phyloP scores from a whole-genome alignment of 805 yeast species.

The Blastobotrys peoriensis region DNA sequence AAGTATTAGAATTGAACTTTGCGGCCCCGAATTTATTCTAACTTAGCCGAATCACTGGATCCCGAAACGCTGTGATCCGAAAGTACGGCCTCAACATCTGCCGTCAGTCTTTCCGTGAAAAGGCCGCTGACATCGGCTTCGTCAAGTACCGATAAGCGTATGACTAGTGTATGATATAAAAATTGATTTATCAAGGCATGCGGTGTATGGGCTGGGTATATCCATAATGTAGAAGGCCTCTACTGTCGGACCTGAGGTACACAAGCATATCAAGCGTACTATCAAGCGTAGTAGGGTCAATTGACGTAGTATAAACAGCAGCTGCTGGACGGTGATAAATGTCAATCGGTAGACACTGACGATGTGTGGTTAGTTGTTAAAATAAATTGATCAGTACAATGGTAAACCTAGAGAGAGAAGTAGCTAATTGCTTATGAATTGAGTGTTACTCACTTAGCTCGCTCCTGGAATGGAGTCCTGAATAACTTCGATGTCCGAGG shows the following conservation, averaged over 20 bases:
- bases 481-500: constrained; percentile 2
- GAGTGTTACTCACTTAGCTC: too few species aligned
- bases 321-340: too few species aligned
- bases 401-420: too few species aligned
- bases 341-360: too few species aligned
- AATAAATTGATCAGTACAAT: too few species aligned
- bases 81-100: constrained; percentile 99
- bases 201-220: not conserved
- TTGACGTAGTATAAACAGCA: too few species aligned
- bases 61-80: constrained; percentile 99
- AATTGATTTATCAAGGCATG: not conserved
- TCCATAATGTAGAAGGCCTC: not conserved
- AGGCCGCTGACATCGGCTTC: constrained; percentile 98
- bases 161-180: constrained; percentile 1
- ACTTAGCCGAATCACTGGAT: constrained; percentile 87
- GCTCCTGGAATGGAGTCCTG: not conserved
- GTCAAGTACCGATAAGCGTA: constrained; percentile 85
- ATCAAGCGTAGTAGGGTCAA: too few species aligned
- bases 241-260: not conserved
- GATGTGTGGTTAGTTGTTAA: too few species aligned
- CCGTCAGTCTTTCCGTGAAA: constrained; percentile 99
- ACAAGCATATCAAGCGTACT: not conserved
- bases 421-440: too few species aligned
- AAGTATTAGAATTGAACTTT: constrained; percentile 18
- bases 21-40: too few species aligned